These are phyloP conservation scores for Rhizopus sp. DNA, from an alignment of 371 early-diverging fungal species.

Conservation along the genomic window DNA sequence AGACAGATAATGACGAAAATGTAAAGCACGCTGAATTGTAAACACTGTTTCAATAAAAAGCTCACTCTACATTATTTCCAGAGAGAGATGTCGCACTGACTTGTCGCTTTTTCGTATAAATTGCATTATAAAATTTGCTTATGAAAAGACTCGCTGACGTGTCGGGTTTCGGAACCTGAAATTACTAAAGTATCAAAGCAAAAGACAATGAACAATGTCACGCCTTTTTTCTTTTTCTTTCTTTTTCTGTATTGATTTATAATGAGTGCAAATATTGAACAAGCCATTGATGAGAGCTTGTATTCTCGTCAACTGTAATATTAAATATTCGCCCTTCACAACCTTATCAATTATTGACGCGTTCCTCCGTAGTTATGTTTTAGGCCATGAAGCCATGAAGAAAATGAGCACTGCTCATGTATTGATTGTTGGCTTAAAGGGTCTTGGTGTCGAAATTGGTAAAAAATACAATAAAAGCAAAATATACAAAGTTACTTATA, in stretches of 20 bases:
- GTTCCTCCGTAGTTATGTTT: slow-evolving; percentile 80
- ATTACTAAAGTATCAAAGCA: too few species aligned
- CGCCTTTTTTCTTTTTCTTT: background rate
- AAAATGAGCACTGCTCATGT: slow-evolving; percentile 98
- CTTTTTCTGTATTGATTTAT: slow-evolving; percentile 11
- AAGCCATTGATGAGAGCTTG: slow-evolving; percentile 90
- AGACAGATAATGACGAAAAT: slow-evolving; percentile 2
- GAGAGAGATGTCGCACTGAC: too few species aligned
- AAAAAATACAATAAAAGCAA: slow-evolving; percentile 18
- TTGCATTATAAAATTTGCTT: too few species aligned
- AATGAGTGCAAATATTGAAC: slow-evolving; percentile 47
- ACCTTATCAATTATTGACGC: background rate
- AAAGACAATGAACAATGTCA: too few species aligned
- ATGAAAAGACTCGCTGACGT: too few species aligned
- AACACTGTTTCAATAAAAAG: slow-evolving; percentile 2
- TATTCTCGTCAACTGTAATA: slow-evolving; percentile 98
- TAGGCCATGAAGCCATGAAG: slow-evolving; percentile 99
- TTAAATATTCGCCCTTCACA: background rate
- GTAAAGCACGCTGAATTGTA: slow-evolving; percentile 46
- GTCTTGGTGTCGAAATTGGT: slow-evolving; percentile 99
- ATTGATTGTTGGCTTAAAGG: slow-evolving; percentile 95
- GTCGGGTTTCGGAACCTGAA: too few species aligned
- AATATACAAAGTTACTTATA: slow-evolving; percentile 3
- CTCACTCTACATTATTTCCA: background rate
- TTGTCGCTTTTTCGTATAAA: too few species aligned